Percentiles rank a stretch among this genome's conserved stretches.
These are phyloP conservation scores for Kwoniella europaea DNA, from an alignment of 768 basidiomycete species.

Conservation along the genomic window DNA sequence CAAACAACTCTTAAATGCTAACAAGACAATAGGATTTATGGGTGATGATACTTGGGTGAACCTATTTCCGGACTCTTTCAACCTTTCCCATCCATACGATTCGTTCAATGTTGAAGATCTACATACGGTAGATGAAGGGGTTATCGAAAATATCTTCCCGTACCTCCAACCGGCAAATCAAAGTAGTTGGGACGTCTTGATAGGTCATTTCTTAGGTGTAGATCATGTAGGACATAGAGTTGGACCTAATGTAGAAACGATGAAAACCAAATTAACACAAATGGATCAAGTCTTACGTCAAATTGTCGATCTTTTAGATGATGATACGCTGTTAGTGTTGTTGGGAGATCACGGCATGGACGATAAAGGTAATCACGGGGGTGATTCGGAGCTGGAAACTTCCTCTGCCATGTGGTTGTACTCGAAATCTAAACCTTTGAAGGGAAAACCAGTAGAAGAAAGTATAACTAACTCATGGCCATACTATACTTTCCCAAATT, in stretches of 20 bases:
- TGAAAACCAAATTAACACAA: conserved; percentile 82
- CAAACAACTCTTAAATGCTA: conserved; percentile 65
- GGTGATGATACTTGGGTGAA: conserved; percentile 97
- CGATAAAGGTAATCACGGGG: conserved; percentile 89
- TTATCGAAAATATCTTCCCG: conserved; percentile 80
- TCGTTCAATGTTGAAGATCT: conserved; percentile 99
- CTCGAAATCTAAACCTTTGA: conserved; percentile 70
- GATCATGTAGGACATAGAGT: conserved; percentile 96
- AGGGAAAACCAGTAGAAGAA: neutral
- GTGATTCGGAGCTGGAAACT: conserved; percentile 83
- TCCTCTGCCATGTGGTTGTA: conserved; percentile 90
- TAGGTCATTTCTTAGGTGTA: conserved; percentile 93
- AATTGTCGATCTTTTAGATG: conserved; percentile 71
- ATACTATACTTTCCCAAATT: conserved; percentile 46
- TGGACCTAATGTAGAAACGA: conserved; percentile 83
- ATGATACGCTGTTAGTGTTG: conserved; percentile 87
- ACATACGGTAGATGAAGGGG: conserved; percentile 91
- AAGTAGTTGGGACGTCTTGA: conserved; percentile 77
- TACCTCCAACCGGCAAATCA: conserved; percentile 63
- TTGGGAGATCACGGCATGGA: conserved; percentile 99
- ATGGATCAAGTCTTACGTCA: conserved; percentile 79
- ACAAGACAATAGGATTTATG: conserved; percentile 77
- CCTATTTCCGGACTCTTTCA: conserved; percentile 80
- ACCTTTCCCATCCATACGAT: conserved; percentile 83
- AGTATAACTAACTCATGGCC: conserved; percentile 20